A percentile compares a stretch with the other conserved stretches of the same genome.
These are phyloP conservation scores for Globisporangium abappressorium DNA, from an alignment of 352 stramenopile genomes.

Conservation along the genomic window DNA sequence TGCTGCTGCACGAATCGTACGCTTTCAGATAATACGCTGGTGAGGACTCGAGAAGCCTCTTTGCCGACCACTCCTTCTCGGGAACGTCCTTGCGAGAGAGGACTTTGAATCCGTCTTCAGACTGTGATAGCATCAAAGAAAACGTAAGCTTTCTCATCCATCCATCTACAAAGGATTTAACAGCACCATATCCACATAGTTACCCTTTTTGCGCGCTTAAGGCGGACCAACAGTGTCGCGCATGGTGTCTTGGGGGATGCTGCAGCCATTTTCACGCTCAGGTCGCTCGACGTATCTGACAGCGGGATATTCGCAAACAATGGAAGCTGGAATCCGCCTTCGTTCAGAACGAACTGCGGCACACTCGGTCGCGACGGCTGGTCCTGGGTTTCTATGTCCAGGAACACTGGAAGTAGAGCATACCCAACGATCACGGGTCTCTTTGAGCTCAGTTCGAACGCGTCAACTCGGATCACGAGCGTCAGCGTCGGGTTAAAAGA, in stretches of 20 bases:
- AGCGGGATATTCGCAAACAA: slow-evolving; percentile 48
- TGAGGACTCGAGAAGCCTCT: slow-evolving; percentile 37
- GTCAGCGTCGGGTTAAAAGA: slow-evolving; percentile 79
- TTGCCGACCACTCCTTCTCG: slow-evolving; percentile 44
- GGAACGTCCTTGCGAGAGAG: slow-evolving; percentile 52
- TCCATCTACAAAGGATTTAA: neutral
- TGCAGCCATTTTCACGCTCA: slow-evolving; percentile 38
- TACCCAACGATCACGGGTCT: slow-evolving; percentile 74
- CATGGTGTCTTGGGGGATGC: slow-evolving; percentile 62
- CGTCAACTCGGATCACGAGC: slow-evolving; percentile 84
- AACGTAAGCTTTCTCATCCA: neutral
- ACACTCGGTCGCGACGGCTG: slow-evolving; percentile 50
- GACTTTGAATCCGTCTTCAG: slow-evolving; percentile 52
- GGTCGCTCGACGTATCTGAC: slow-evolving; percentile 25
- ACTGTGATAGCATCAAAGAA: slow-evolving; percentile 21
- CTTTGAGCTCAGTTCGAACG: slow-evolving; percentile 55
- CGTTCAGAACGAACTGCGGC: slow-evolving; percentile 58
- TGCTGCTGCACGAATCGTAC: slow-evolving; percentile 53
- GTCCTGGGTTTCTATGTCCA: slow-evolving; percentile 53
- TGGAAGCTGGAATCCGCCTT: slow-evolving; percentile 77
- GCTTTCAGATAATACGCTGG: slow-evolving; percentile 42
- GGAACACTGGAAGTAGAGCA: slow-evolving; percentile 61
- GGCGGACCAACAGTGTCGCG: slow-evolving; percentile 71
- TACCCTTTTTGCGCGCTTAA: slow-evolving; percentile 51
- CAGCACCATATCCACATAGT: neutral